These are phyloP conservation scores for Cryptosporidium sp. DNA, from an alignment of 169 alveolate species.

Conservation along the genomic window DNA sequence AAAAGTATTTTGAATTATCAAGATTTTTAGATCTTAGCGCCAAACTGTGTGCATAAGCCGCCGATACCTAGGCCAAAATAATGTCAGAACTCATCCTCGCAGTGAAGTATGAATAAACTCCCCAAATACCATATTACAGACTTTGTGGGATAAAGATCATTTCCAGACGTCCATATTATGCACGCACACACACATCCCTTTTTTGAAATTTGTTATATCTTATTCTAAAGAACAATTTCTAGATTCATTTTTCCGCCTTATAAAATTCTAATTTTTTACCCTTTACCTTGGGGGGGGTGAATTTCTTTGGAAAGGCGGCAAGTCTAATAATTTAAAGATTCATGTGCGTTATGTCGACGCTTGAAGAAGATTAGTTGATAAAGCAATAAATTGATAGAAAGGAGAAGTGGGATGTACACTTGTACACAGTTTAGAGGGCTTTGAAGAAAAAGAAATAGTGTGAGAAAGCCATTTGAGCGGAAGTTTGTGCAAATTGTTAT, in stretches of 20 bases:
- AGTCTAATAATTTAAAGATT: slow-evolving; percentile 59
- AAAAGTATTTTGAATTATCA: neutral
- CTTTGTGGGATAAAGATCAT: neutral
- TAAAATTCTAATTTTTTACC: neutral
- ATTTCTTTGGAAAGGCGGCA: slow-evolving; percentile 7
- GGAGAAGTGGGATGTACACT: slow-evolving; percentile 8
- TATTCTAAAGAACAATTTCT: neutral
- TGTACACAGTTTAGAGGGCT: neutral
- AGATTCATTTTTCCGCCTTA: neutral
- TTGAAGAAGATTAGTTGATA: neutral
- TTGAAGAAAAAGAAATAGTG: neutral
- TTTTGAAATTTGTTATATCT: neutral
- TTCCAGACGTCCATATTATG: too few species aligned
- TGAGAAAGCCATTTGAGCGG: neutral
- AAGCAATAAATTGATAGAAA: slow-evolving; percentile 4
- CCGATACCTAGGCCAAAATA: neutral
- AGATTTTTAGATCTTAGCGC: neutral
- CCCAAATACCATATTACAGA: neutral
- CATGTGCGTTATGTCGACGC: slow-evolving; percentile 74
- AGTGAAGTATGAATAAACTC: neutral
- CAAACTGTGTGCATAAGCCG: neutral
- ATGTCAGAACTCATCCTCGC: neutral
- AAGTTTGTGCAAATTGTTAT: neutral
- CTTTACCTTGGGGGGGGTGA: neutral
- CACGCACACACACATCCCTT: too few species aligned